Percentiles rank a stretch among this genome's conserved stretches.
phyloP scores from a whole-genome alignment of 2,329 filamentous ascomycete genomes.

The Proliferodiscus dingleyae region DNA sequence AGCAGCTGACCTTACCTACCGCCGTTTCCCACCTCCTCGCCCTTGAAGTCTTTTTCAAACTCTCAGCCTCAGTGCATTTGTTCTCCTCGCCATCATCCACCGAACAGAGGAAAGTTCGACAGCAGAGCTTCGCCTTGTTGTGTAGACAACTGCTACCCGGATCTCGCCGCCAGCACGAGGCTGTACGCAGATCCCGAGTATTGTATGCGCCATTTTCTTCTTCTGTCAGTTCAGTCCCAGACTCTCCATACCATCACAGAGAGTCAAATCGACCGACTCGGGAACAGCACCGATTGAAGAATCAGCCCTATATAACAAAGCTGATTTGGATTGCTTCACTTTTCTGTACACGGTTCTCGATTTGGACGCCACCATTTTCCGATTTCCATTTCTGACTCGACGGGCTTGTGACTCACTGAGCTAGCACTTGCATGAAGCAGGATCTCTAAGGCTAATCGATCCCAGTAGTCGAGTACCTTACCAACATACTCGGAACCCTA shows the following conservation, averaged over 20 bases:
- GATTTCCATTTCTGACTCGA: conserved; percentile 17
- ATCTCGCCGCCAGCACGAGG: not conserved
- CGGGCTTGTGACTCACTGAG: conserved; percentile 26
- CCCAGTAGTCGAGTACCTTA: conserved; percentile 20
- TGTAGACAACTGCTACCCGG: not conserved
- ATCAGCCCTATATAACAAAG: conserved; percentile 24
- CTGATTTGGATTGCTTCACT: conserved; percentile 20
- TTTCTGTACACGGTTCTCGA: conserved; percentile 11
- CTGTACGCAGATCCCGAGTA: not conserved
- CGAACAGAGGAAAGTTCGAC: not conserved
- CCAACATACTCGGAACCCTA: conserved; percentile 13
- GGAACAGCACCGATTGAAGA: conserved; percentile 18
- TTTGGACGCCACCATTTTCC: conserved; percentile 19
- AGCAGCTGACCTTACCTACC: conserved; percentile 18
- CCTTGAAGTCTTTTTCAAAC: conserved; percentile 1
- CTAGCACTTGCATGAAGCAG: conserved; percentile 22
- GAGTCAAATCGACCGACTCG: conserved; percentile 11
- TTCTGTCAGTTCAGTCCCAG: conserved; percentile 1
- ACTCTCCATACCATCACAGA: not conserved
- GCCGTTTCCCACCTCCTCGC: conserved; percentile 2
- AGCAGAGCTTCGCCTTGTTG: not conserved
- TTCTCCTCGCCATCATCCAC: not conserved
- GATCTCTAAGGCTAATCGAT: conserved; percentile 24
- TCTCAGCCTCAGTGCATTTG: conserved; percentile 4
- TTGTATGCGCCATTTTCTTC: conserved; percentile 6